Percentiles rank a stretch among this genome's conserved stretches.
Conservation (phyloP, 331 rosid genomes). For the Malus hybrid region DNA sequence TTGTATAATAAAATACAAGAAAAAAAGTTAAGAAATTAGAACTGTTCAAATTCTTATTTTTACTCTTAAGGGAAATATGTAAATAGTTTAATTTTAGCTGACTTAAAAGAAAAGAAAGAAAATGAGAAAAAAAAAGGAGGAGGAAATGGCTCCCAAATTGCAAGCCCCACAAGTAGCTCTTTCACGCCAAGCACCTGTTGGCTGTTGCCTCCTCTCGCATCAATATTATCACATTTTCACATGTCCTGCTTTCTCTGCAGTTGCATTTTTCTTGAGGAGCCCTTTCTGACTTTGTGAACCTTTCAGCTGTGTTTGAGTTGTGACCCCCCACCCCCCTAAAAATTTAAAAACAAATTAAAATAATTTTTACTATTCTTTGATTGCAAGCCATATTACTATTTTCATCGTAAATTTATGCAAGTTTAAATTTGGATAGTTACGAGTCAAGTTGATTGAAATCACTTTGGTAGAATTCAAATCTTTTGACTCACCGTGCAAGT, state of each 20-base stretch:
- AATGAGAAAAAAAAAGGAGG: not conserved
- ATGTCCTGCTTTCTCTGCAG: slow-evolving; percentile 4
- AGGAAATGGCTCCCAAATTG: slow-evolving; percentile 21
- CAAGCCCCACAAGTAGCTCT: slow-evolving; percentile 12
- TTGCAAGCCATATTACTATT: no score
- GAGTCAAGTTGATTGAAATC: no score
- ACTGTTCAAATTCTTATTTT: not conserved
- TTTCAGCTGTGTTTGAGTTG: slow-evolving; percentile 6
- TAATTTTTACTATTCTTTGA: no score
- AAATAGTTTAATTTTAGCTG: not conserved
- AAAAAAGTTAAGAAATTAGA: no score
- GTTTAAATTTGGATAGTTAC: no score
- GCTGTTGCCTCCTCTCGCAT: not conserved
- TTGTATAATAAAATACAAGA: not conserved
- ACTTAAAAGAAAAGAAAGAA: not conserved
- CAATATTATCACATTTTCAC: slow-evolving; percentile 15
- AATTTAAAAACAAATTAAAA: no score
- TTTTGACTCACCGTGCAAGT: no score
- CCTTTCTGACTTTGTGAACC: slow-evolving; percentile 15
- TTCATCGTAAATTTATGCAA: no score
- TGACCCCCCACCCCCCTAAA: not conserved
- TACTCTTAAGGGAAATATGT: not conserved
- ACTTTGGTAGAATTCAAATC: no score
- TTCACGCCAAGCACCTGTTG: slow-evolving; percentile 51
- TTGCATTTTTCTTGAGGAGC: not conserved